Conservation (phyloP, 1,284 basidiomycete genomes). For the Cutaneotrichosporon curvatum region DNA sequence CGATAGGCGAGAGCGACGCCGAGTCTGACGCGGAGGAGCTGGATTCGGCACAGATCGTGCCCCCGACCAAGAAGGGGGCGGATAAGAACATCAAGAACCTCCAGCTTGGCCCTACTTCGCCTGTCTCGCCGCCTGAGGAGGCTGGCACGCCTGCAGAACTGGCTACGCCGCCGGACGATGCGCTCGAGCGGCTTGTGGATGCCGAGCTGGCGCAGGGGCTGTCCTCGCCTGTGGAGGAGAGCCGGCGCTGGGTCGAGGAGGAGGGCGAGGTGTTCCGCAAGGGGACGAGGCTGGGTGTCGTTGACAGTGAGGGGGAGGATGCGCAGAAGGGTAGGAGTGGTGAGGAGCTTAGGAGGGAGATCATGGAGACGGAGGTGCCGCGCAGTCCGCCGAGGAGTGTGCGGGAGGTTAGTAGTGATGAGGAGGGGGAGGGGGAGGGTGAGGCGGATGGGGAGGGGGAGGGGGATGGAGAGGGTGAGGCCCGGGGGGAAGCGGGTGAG, state of each 20-base stretch:
- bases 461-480: too few species aligned
- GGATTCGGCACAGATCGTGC: slow-evolving; percentile 9
- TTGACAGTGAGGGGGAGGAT: slow-evolving; percentile 58
- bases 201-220: slow-evolving; percentile 11
- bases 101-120: too few species aligned
- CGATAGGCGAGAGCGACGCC: slow-evolving; percentile 55
- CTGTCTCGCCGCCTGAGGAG: too few species aligned
- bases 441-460: too few species aligned
- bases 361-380: slow-evolving; percentile 41
- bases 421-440: too few species aligned
- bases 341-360: slow-evolving; percentile 24
- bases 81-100: too few species aligned
- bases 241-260: slow-evolving; percentile 71
- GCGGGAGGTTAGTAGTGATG: too few species aligned
- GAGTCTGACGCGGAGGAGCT: slow-evolving; percentile 57
- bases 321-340: slow-evolving; percentile 44
- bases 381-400: slow-evolving; percentile 26
- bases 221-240: slow-evolving; percentile 27
- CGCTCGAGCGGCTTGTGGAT: slow-evolving; percentile 9
- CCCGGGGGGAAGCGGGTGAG: too few species aligned
- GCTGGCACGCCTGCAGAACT: not conserved
- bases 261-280: slow-evolving; percentile 90
- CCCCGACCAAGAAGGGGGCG: too few species aligned
- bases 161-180: not conserved
- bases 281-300: slow-evolving; percentile 69